Evolutionary conservation across 1,284 basidiomycete genomes (phyloP).

Genomic region (Pseudozyma thailandica): DNA sequence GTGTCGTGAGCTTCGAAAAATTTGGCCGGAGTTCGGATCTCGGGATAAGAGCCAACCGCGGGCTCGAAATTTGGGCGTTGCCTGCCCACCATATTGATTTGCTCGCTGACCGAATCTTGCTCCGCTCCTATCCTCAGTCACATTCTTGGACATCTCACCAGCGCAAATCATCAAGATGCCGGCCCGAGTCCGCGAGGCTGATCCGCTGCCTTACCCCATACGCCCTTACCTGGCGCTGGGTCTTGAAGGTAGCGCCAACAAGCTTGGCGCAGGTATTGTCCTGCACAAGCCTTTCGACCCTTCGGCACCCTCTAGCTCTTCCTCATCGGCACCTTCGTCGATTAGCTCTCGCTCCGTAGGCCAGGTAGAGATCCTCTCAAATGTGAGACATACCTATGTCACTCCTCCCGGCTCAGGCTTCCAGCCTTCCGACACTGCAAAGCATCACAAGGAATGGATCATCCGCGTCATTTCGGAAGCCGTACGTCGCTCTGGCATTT

Average conservation of each 20-base stretch:
- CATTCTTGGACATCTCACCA: no score
- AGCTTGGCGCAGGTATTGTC: slow-evolving; percentile 95
- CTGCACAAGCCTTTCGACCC: slow-evolving; percentile 78
- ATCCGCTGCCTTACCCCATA: slow-evolving; percentile 50
- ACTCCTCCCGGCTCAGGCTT: slow-evolving; percentile 98
- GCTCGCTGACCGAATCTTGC: no score
- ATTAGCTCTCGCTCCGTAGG: slow-evolving; percentile 76
- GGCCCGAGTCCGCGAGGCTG: slow-evolving; percentile 28
- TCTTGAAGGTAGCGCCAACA: slow-evolving; percentile 78
- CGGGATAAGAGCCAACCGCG: slow-evolving; percentile 15
- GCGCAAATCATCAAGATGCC: slow-evolving; percentile 22
- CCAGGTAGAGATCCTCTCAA: slow-evolving; percentile 69
- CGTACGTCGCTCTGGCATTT: slow-evolving; percentile 75
- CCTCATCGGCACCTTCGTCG: slow-evolving; percentile 68
- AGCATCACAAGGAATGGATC: slow-evolving; percentile 94
- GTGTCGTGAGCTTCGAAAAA: slow-evolving; percentile 30
- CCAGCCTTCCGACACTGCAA: slow-evolving; percentile 90
- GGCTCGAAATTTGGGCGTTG: not conserved
- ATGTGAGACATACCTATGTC: slow-evolving; percentile 92
- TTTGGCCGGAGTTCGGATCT: slow-evolving; percentile 26
- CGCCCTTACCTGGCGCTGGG: slow-evolving; percentile 63
- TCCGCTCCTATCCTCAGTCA: no score
- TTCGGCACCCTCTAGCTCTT: slow-evolving; percentile 26
- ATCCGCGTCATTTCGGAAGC: slow-evolving; percentile 84
- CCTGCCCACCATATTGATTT: no score